Base-by-base conservation (phyloP, 441 rosid species). In the Flueggea neowawraea region DNA sequence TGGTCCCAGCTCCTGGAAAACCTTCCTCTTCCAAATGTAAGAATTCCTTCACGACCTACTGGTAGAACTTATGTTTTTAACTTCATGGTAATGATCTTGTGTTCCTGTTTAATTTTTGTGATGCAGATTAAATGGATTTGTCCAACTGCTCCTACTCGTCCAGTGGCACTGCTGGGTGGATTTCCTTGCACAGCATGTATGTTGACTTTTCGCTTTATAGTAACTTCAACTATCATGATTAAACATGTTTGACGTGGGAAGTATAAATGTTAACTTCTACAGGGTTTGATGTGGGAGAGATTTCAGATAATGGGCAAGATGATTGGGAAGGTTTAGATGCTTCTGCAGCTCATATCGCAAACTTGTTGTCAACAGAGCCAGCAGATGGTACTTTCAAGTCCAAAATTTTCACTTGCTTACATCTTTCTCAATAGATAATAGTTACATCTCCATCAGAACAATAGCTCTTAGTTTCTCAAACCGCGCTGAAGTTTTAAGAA, bases 121-220 rank as follows among this genome's bases (percentile, higher is more conserved):
- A 12, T 71, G 48, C 89, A 95, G 98, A 80, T 95, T 70, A 95
- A 91, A 78, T 95, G 99, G 99, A 90, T 95, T 53, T 95, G 97
- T 71, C 99, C 98, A 4, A 95, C 98, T 55, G 98, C 98, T 67
- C 97, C 99, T 50, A 82, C 86, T 50, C 96, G 77, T 55, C 96
- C 93, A 0, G 85, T 95, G 62, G 72, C 88, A 61, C 61, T 88
- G 59, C 75, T 95, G 43, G 95, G 98, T 54, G 97, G 98, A 77
- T 91, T 89, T 69, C 84, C 89, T 15, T 88, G 96, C 80, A 90
- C 95, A 68, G 97, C 97, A 64, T 95, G 98, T 91, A 81, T 78
- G 93, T 47, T 13, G 45, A 33, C 10, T 52, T 13, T 13, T n/a
- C 9, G 4, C 55, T 31, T 55, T 31, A 4, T 28, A 31, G 52